Conservation (phyloP, 495 filamentous ascomycete genomes). For the Bacidia gigantensis region DNA sequence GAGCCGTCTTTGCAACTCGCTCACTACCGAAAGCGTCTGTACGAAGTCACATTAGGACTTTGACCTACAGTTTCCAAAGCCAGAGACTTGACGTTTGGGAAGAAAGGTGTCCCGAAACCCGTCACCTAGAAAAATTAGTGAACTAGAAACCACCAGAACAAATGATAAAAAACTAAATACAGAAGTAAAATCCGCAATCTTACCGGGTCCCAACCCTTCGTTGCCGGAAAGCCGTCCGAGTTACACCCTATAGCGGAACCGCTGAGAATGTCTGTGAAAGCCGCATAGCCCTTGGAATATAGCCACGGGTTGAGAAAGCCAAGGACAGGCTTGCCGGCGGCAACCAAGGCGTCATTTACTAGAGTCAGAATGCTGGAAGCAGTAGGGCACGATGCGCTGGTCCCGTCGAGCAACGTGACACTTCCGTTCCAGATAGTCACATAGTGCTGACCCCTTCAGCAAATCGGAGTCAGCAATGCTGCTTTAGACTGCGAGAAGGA, state of each 20-base stretch:
- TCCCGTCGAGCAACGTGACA: constrained; percentile 1
- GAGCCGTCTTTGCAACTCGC: too few relatives aligned
- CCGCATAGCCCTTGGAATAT: constrained; percentile 39
- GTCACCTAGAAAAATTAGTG: too few relatives aligned
- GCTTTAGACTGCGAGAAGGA: too few relatives aligned
- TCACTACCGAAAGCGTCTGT: too few relatives aligned
- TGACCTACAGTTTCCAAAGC: too few relatives aligned
- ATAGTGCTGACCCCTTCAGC: constrained; percentile 1
- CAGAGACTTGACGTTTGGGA: too few relatives aligned
- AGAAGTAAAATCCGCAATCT: constrained; percentile 36
- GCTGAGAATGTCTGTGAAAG: constrained; percentile 48
- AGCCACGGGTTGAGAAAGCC: constrained; percentile 70
- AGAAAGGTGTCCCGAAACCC: too few relatives aligned
- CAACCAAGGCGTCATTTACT: constrained; percentile 52
- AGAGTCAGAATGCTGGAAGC: constrained; percentile 50
- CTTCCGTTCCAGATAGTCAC: not conserved
- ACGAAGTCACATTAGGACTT: too few relatives aligned
- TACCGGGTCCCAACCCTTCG: constrained; percentile 49
- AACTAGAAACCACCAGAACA: too few relatives aligned
- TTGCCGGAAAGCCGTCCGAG: constrained; percentile 36
- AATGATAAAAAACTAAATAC: not conserved
- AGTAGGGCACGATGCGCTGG: constrained; percentile 46
- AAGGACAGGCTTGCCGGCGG: constrained; percentile 38
- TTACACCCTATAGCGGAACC: constrained; percentile 51
- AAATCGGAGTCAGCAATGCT: not conserved